Evolutionary conservation across 225 moss, liverwort and hornwort genomes (phyloP).

Genomic region (Climacium dendroides): DNA sequence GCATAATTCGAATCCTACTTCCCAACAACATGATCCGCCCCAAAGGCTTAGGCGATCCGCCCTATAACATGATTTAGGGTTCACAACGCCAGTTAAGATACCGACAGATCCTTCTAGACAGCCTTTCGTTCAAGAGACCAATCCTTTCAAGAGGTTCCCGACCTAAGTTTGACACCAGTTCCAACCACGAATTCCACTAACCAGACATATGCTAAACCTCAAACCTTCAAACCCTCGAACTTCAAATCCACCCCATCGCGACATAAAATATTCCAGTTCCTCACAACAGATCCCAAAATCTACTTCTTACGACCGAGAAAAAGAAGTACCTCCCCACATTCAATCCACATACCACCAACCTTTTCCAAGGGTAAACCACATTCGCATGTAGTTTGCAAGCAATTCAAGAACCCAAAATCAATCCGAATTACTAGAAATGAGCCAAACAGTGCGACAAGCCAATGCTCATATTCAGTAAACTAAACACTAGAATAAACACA

Average conservation of each 20-base stretch:
- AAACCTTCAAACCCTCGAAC: not conserved
- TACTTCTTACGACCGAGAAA: not conserved
- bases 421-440: not conserved
- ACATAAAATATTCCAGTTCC: not conserved
- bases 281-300: not conserved
- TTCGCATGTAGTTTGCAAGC: not conserved
- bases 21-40: not conserved
- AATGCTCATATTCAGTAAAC: not conserved
- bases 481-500: not conserved
- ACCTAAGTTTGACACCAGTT: not conserved
- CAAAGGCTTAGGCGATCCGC: not conserved
- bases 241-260: not conserved
- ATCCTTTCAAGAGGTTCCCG: not conserved
- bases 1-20: not conserved
- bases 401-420: not conserved
- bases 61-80: not conserved
- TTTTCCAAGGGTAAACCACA: not conserved
- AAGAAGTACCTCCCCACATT: not conserved
- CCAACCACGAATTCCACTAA: not conserved
- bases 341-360: not conserved
- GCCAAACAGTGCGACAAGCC: not conserved
- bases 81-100: not conserved
- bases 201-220: not conserved
- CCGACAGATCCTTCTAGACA: not conserved
- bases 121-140: not conserved